These are phyloP conservation scores for Yamadazyma akitaensis DNA, from an alignment of 805 yeast species.

Conservation along the genomic window DNA sequence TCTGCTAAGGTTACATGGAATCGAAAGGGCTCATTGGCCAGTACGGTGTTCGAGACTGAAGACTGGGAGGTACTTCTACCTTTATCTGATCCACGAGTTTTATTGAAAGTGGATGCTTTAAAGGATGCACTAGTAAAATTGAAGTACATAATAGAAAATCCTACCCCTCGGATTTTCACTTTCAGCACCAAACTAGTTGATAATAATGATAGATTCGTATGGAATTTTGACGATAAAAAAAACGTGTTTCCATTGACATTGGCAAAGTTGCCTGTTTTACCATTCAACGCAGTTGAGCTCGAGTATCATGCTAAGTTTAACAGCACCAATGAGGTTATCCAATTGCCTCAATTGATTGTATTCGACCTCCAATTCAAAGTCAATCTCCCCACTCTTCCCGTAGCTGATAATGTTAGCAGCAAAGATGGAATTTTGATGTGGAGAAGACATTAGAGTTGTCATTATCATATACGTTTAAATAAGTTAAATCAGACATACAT, in stretches of 20 bases:
- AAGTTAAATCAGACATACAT: not conserved
- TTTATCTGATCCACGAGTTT: slow-evolving; percentile 65
- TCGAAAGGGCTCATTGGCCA: slow-evolving; percentile 18
- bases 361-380: slow-evolving; percentile 69
- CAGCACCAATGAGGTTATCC: slow-evolving; percentile 15
- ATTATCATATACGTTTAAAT: not conserved
- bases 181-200: slow-evolving; percentile 49
- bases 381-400: slow-evolving; percentile 44
- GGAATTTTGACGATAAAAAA: slow-evolving; percentile 22
- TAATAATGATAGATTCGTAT: slow-evolving; percentile 18
- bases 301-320: slow-evolving; percentile 24
- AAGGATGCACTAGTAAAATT: slow-evolving; percentile 25
- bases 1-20: slow-evolving; percentile 30
- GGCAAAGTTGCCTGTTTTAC: slow-evolving; percentile 51
- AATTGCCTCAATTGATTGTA: slow-evolving; percentile 60
- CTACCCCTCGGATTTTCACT: slow-evolving; percentile 65
- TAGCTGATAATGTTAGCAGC: slow-evolving; percentile 17
- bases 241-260: slow-evolving; percentile 31
- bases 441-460: not conserved
- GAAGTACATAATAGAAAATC: slow-evolving; percentile 64
- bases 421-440: slow-evolving; percentile 13
- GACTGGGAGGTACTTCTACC: slow-evolving; percentile 57
- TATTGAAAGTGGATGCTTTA: slow-evolving; percentile 34
- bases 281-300: slow-evolving; percentile 51
- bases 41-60: slow-evolving; percentile 29